Conservation (phyloP, 2,329 filamentous ascomycete genomes). For the Incumbomyces lentus region DNA sequence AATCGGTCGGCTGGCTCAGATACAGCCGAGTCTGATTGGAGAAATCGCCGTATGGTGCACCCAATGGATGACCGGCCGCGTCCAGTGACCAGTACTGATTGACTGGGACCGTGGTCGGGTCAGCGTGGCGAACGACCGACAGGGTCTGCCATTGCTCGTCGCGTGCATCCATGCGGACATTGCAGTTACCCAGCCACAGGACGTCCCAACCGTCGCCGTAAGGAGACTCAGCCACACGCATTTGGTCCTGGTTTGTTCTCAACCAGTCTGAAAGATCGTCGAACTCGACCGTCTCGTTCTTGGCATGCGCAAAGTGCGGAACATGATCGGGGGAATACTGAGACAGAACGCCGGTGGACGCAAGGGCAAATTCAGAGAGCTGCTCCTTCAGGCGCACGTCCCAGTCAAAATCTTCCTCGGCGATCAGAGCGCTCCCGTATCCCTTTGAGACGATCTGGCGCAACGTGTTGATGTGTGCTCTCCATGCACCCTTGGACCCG, state of each 20-base stretch:
- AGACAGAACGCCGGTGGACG: neutral
- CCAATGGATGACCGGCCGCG: no score
- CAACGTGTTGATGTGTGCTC: conserved; percentile 32
- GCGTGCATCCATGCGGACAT: conserved; percentile 2
- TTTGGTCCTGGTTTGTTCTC: conserved; percentile 4
- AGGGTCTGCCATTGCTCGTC: neutral
- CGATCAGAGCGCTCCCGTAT: conserved; percentile 38
- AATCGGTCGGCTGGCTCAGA: conserved; percentile 7
- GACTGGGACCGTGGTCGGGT: conserved; percentile 23
- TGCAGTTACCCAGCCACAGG: conserved; percentile 31
- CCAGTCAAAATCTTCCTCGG: conserved; percentile 50
- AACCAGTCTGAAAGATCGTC: neutral
- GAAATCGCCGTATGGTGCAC: conserved; percentile 9
- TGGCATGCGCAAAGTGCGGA: neutral
- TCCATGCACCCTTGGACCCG: conserved; percentile 31
- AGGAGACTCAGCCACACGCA: conserved; percentile 21
- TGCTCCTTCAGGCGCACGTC: conserved; percentile 42
- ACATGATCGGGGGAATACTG: neutral
- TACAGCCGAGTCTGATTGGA: conserved; percentile 11
- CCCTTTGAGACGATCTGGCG: conserved; percentile 33
- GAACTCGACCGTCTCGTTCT: neutral
- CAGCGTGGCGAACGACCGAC: conserved; percentile 10
- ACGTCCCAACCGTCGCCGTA: conserved; percentile 30
- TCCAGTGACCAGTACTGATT: conserved; percentile 12
- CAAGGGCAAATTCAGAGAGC: conserved; percentile 29